Percentiles rank a stretch among this genome's conserved stretches.
phyloP scores from a whole-genome alignment of 305 asterid genomes.

The Ilex paraguariensis region DNA sequence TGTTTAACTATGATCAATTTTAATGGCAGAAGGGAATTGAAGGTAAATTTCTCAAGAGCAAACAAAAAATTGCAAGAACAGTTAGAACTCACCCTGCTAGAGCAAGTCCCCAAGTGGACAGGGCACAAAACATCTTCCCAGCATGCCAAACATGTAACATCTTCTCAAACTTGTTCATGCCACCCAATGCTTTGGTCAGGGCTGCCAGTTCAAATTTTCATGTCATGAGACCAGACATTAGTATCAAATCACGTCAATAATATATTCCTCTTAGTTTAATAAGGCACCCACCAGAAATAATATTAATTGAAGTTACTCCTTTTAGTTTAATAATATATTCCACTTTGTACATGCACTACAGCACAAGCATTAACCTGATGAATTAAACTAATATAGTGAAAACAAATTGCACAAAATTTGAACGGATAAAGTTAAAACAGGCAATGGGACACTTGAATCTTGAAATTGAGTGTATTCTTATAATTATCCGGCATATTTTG shows the following conservation, averaged over 20 bases:
- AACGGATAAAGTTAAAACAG: too few relatives aligned
- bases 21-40: not conserved
- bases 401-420: too few relatives aligned
- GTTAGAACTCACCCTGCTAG: constrained; percentile 55
- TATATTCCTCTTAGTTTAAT: too few relatives aligned
- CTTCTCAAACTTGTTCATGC: constrained; percentile 70
- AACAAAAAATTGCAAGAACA: not conserved
- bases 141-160: constrained; percentile 80
- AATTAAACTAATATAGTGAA: too few relatives aligned
- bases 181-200: constrained; percentile 59
- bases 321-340: too few relatives aligned
- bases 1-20: not conserved
- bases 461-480: too few relatives aligned
- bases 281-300: too few relatives aligned
- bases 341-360: too few relatives aligned
- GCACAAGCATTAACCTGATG: too few relatives aligned
- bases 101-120: constrained; percentile 93
- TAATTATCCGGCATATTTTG: too few relatives aligned
- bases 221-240: not conserved
- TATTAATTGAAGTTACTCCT: too few relatives aligned
- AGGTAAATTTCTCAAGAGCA: not conserved
- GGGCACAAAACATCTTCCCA: constrained; percentile 63
- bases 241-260: not conserved
- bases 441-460: too few relatives aligned
- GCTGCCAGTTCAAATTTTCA: constrained; percentile 42